Evolutionary conservation across 169 alveolate genomes (phyloP), one percentile per base, ranked within the genome.

Genomic region (Eimeria praecox): DNA sequence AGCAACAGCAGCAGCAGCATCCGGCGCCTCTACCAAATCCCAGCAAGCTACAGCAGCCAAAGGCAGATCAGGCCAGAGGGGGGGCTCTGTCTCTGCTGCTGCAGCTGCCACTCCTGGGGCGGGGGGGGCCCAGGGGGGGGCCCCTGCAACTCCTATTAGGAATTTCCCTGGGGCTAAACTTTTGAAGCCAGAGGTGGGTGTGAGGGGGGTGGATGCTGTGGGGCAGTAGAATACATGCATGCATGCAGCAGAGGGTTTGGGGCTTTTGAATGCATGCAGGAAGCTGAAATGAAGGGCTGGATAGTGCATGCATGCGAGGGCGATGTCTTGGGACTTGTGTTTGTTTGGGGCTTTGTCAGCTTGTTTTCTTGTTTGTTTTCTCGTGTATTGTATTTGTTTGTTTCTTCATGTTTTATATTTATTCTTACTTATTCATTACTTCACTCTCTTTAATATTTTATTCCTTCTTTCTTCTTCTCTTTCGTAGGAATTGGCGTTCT

Each of bases 401-500:
- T 71, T 40, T 77, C 16, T 77, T 24, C n/a, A 24, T 3, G 20
- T 40, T 9, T 35, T 44, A 24, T 3, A 22, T 40, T 9, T 35
- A 22, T 77, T 42, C n/a, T 49, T 27, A 46, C 20, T 16, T 3
- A 27, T 14, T 71, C 8, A 33, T 71, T 71, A 3, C 27, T 71
- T 30, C 18, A 30, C 6, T 46, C 33, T 30, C 64, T 78, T 49
- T 22, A 24, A n/a, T 24, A 22, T 24, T 46, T 4, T 80, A 49
- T 80, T 80, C 44, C 38, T 42, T 3, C 66, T 46, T 18, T 44
- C 27, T 10, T 46, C 44, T 89, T 46, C n/a, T 89, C 22, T 0
- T 10, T 49, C 38, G 35, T 42, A 94, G 96, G 96, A 94, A 35
- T 90, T 77, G 27, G 94, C 96, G 3, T 94, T 94, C 90, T 94